Evolutionary conservation across 495 filamentous ascomycete genomes (phyloP).

Genomic region (Podospora appendiculata): DNA sequence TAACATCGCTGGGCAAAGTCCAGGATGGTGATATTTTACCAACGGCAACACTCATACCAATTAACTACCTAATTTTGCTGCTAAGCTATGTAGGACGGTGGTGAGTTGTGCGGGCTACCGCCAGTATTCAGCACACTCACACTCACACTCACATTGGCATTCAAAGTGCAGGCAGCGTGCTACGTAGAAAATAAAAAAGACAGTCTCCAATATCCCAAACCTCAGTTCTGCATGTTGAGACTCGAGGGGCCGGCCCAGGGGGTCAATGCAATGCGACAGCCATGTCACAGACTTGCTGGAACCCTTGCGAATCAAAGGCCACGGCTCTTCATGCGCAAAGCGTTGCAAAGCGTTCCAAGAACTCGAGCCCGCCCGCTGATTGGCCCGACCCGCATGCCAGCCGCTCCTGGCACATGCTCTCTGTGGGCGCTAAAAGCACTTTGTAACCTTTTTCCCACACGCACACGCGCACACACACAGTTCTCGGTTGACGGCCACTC

Average conservation of each 20-base stretch:
- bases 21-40: no score
- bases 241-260: constrained; percentile 3
- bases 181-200: no score
- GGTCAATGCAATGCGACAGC: constrained; percentile 21
- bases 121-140: no score
- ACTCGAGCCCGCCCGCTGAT: constrained; percentile 23
- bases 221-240: constrained; percentile 6
- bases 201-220: no score
- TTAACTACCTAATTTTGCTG: no score
- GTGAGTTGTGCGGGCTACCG: no score
- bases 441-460: not conserved
- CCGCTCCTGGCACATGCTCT: constrained; percentile 30
- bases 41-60: no score
- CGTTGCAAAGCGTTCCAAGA: no score
- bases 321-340: constrained; percentile 31
- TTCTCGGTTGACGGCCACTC: not conserved
- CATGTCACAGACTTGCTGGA: constrained; percentile 27
- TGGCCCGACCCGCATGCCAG: constrained; percentile 24
- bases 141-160: no score
- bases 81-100: no score
- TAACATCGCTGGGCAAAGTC: no score
- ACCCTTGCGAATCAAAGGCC: constrained; percentile 30
- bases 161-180: no score
- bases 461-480: not conserved
- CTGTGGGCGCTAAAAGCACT: constrained; percentile 35